Percentiles rank a stretch among this genome's conserved stretches.
These are phyloP conservation scores for Colletotrichum sp. DNA, from an alignment of 2,329 filamentous ascomycete species.

Conservation along the genomic window DNA sequence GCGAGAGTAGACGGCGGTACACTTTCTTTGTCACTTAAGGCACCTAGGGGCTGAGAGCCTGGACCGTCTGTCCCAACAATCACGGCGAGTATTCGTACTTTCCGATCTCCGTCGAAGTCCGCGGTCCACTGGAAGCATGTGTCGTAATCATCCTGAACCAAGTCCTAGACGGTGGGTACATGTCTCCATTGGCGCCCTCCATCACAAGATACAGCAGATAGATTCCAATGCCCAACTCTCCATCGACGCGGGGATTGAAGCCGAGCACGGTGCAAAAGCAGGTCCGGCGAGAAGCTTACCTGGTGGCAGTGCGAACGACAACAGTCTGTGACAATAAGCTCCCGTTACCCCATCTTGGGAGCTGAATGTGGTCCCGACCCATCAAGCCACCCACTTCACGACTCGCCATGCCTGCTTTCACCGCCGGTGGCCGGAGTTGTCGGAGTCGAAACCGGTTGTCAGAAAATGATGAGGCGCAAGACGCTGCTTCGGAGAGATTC, in stretches of 20 bases:
- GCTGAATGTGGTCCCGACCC: neutral
- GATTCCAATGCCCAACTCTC: neutral
- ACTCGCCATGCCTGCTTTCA: neutral
- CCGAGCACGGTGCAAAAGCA: neutral
- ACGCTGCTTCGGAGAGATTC: neutral
- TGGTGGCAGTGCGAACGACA: neutral
- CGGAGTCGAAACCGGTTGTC: neutral
- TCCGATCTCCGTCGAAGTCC: neutral
- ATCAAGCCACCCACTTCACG: neutral
- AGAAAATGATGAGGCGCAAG: neutral
- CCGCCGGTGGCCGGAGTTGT: neutral
- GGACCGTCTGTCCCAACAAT: neutral
- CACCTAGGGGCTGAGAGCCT: neutral
- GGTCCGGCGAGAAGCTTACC: neutral
- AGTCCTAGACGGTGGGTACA: neutral
- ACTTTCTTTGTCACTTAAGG: neutral
- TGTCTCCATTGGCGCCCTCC: neutral
- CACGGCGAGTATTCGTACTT: neutral
- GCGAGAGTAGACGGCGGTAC: neutral
- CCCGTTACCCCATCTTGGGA: neutral
- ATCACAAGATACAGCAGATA: neutral
- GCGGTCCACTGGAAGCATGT: neutral
- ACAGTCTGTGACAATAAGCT: neutral
- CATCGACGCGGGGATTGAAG: neutral
- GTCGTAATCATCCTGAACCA: neutral